Percentiles rank a stretch among this genome's conserved stretches.
These are phyloP conservation scores for Cocos nucifera DNA, from an alignment of 176 grass and related monocot genomes.

Conservation along the genomic window DNA sequence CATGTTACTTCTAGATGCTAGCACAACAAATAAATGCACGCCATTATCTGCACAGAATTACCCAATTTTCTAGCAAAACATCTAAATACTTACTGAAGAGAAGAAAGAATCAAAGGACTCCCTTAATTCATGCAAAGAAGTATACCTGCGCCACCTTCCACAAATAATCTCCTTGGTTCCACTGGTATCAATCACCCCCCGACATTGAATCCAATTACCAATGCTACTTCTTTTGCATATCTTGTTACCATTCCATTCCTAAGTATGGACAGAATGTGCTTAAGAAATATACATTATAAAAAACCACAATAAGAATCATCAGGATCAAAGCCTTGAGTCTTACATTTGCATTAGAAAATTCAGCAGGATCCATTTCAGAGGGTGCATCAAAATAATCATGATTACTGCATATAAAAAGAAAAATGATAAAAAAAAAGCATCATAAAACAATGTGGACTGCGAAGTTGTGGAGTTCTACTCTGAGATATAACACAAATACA, in stretches of 20 bases:
- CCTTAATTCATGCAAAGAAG: neutral
- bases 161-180: conserved; percentile 32
- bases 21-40: no score
- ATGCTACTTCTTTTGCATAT: conserved; percentile 24
- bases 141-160: conserved; percentile 75
- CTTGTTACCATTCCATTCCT: conserved; percentile 11
- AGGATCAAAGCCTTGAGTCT: neutral
- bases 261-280: conserved; percentile 13
- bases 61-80: no score
- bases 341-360: conserved; percentile 11
- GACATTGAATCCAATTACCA: conserved; percentile 66
- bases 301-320: conserved; percentile 16
- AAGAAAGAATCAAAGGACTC: no score
- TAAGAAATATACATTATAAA: conserved; percentile 10
- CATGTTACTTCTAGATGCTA: no score
- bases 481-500: no score
- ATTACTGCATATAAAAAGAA: conserved; percentile 36
- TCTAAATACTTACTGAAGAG: no score
- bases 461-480: neutral
- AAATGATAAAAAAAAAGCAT: conserved; percentile 9
- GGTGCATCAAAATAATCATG: conserved; percentile 34
- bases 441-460: conserved; percentile 14
- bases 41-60: no score
- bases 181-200: conserved; percentile 21
- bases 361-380: conserved; percentile 37